Evolutionary conservation across 345 rosid species (phyloP).

Genomic region (Erysimum cheiranthoides): DNA sequence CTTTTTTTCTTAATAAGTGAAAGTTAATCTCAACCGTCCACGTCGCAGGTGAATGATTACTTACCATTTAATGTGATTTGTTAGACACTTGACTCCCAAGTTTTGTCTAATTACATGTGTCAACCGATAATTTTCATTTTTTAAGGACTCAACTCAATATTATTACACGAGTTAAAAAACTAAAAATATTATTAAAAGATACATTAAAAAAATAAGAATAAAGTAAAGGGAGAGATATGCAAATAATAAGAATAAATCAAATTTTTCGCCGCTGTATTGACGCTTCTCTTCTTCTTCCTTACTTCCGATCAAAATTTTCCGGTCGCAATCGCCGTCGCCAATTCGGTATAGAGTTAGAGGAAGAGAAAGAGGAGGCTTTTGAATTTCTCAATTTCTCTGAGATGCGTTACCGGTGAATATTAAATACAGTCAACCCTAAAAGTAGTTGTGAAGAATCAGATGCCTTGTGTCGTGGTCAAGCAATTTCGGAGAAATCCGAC

Average conservation of each 20-base stretch:
- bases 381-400: not conserved
- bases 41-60: not conserved
- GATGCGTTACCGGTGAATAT: conserved; percentile 17
- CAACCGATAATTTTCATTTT: not conserved
- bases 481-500: not conserved
- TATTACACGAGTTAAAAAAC: not conserved
- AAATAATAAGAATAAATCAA: not conserved
- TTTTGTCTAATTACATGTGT: not conserved
- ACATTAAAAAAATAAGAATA: conserved; percentile 3
- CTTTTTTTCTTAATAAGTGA: not conserved
- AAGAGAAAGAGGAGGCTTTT: not conserved
- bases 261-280: conserved; percentile 22
- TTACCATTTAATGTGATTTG: not conserved
- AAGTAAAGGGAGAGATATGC: conserved; percentile 13
- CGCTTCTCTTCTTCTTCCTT: conserved; percentile 19
- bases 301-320: conserved; percentile 24
- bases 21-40: conserved; percentile 26
- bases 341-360: not conserved
- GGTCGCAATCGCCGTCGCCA: conserved; percentile 16
- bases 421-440: conserved; percentile 28
- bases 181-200: not conserved
- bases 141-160: too few relatives aligned
- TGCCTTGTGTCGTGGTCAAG: conserved; percentile 36
- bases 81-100: conserved; percentile 29
- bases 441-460: conserved; percentile 26